Evolutionary conservation across 768 basidiomycete genomes (phyloP).

Genomic region (Amanita pseudoporphyria): DNA sequence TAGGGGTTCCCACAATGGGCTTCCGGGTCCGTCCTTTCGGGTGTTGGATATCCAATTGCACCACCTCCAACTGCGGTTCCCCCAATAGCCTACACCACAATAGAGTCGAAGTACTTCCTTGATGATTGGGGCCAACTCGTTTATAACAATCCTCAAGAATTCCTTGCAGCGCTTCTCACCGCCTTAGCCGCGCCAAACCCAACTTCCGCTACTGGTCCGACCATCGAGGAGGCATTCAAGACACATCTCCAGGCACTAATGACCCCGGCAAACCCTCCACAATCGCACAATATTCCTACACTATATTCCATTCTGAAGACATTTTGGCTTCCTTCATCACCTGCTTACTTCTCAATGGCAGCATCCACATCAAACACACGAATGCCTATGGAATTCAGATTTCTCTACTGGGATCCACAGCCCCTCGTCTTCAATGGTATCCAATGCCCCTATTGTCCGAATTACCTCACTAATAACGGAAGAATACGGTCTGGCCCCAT

Average conservation of each 20-base stretch:
- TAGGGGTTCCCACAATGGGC: slow-evolving; percentile 8
- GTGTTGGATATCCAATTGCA: slow-evolving; percentile 16
- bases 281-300: slow-evolving; percentile 48
- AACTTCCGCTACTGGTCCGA: slow-evolving; percentile 47
- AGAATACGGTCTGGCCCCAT: slow-evolving; percentile 67
- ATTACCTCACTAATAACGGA: slow-evolving; percentile 55
- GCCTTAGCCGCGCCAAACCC: slow-evolving; percentile 58
- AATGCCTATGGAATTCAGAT: slow-evolving; percentile 64
- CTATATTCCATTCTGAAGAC: slow-evolving; percentile 74
- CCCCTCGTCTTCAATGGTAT: slow-evolving; percentile 80
- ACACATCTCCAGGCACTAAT: slow-evolving; percentile 63
- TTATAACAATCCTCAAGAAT: slow-evolving; percentile 43
- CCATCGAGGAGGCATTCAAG: slow-evolving; percentile 71
- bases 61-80: slow-evolving; percentile 16
- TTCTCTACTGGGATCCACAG: slow-evolving; percentile 84
- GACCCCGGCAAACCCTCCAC: slow-evolving; percentile 37
- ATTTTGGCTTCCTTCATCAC: slow-evolving; percentile 77
- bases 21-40: slow-evolving; percentile 10
- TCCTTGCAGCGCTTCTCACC: slow-evolving; percentile 47
- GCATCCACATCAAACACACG: slow-evolving; percentile 61
- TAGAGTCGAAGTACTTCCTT: slow-evolving; percentile 42
- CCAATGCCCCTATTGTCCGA: slow-evolving; percentile 55
- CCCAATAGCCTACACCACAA: slow-evolving; percentile 19
- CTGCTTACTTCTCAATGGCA: slow-evolving; percentile 67
- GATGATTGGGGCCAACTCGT: slow-evolving; percentile 62